Evolutionary conservation across 805 yeast species (phyloP), one percentile per base, ranked within the genome.

Genomic region (Gaillardinia entomophila): DNA sequence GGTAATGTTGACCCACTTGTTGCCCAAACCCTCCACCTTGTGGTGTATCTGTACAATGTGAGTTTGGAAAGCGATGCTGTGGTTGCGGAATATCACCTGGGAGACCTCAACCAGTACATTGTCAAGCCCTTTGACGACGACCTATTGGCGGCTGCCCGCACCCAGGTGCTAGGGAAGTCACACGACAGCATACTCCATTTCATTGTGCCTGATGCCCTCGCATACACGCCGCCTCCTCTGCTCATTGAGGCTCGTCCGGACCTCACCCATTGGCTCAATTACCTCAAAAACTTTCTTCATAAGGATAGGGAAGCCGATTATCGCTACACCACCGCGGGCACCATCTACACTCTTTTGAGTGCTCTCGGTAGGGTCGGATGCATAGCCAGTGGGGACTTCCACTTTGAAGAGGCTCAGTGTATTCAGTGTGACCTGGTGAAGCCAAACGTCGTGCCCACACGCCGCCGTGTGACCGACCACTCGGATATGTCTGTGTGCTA

Each of bases 301-400:
- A 13, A 34, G 1, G 35, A 38, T 13, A 15, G 32, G 16, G 30
- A 36, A 7, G 19, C 15, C n/a, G 42, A 37, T 12, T 34, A 42
- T 8, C 28, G 28, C 12, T 27, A 35, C 6, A 6, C 22, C 22
- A 6, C 22, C 8, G 8, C 10, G 6, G 8, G 8, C 6, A 34
- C 49, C 6, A 33, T 51, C 14, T 51, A 54, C 34, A 43, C 67
- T 0, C 35, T 65, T 4, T 47, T 71, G 8, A 57, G 66, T 10
- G 55, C 71, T 2, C 34, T 73, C 17, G 68, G 73, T 6, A 47
- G 57, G 27, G 59, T 62, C 30, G 62, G 72, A 4, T 73, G 79
- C 43, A 28, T 70, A n/a, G 30, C 60, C 1, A 51, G 54, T 16
- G 55, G 49, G 2, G 68, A 69, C 35, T 66, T 41, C 34, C 55